Evolutionary conservation across 2,329 filamentous ascomycete species (phyloP).

Genomic region (Sordariomycetes sp.): DNA sequence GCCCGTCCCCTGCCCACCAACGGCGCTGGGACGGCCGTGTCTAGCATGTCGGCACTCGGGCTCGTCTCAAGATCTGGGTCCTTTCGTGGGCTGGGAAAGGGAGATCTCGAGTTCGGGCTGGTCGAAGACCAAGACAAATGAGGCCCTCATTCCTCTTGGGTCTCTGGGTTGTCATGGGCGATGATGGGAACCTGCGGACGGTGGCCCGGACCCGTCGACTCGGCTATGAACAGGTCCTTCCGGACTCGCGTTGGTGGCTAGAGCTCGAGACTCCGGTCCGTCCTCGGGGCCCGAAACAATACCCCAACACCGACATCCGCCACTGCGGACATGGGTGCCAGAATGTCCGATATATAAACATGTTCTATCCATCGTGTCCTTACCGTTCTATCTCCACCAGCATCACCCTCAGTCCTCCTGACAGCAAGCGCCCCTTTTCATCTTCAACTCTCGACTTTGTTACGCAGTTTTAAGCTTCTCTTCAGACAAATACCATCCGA

Average conservation of each 20-base stretch:
- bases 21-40: not conserved
- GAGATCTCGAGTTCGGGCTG: not conserved
- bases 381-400: not conserved
- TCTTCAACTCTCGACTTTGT: not conserved
- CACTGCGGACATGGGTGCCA: not conserved
- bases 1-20: not conserved
- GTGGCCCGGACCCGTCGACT: not conserved
- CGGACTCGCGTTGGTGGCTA: not conserved
- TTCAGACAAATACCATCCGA: not conserved
- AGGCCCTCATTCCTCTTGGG: not conserved
- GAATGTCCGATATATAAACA: constrained; percentile 1
- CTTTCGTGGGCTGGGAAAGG: no score
- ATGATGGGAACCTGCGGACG: not conserved
- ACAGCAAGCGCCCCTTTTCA: not conserved
- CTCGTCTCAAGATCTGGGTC: not conserved
- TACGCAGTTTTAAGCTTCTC: not conserved
- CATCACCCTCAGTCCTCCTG: not conserved
- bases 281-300: not conserved
- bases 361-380: not conserved
- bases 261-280: not conserved
- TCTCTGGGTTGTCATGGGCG: not conserved
- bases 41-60: not conserved
- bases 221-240: not conserved
- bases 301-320: not conserved
- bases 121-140: not conserved